phyloP scores from a whole-genome alignment of 192 early-diverging fungal genomes.

The Dissophora ornata region DNA sequence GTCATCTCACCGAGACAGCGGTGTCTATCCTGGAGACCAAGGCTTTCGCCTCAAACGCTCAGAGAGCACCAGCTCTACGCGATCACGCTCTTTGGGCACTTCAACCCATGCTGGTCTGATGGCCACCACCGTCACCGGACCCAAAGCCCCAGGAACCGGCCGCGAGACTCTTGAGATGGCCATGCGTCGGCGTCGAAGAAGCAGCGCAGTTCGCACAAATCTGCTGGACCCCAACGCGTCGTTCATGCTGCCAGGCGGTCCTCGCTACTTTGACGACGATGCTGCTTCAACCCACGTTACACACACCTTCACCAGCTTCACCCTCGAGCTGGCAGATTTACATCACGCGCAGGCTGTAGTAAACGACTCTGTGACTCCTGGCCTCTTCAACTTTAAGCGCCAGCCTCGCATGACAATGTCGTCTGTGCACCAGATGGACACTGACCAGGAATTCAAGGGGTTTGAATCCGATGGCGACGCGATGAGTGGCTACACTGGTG shows the following conservation, averaged over 20 bases:
- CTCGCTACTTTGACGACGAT: constrained; percentile 12
- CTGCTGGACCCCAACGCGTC: constrained; percentile 1
- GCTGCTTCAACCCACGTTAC: constrained; percentile 35
- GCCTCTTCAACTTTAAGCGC: constrained; percentile 43
- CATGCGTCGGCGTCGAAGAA: constrained; percentile 40
- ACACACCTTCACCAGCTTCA: constrained; percentile 48
- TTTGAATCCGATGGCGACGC: constrained; percentile 55
- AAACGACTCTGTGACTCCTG: constrained; percentile 44
- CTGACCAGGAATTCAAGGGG: constrained; percentile 35
- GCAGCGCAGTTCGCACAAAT: constrained; percentile 26
- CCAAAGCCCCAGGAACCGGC: constrained; percentile 9
- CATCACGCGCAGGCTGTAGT: constrained; percentile 32
- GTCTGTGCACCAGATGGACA: constrained; percentile 30
- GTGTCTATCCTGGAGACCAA: constrained; percentile 18
- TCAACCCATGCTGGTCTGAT: constrained; percentile 29
- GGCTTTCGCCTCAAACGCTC: constrained; percentile 8
- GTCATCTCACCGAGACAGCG: constrained; percentile 1
- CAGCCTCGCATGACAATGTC: constrained; percentile 27
- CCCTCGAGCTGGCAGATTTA: constrained; percentile 33
- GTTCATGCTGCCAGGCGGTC: not conserved
- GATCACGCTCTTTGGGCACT: constrained; percentile 32
- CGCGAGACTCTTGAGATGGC: constrained; percentile 52
- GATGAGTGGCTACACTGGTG: constrained; percentile 45
- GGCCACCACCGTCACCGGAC: constrained; percentile 16
- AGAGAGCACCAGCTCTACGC: constrained; percentile 17